These are phyloP conservation scores for Funneliformis mosseae DNA, from an alignment of 192 early-diverging fungal species.

Conservation along the genomic window DNA sequence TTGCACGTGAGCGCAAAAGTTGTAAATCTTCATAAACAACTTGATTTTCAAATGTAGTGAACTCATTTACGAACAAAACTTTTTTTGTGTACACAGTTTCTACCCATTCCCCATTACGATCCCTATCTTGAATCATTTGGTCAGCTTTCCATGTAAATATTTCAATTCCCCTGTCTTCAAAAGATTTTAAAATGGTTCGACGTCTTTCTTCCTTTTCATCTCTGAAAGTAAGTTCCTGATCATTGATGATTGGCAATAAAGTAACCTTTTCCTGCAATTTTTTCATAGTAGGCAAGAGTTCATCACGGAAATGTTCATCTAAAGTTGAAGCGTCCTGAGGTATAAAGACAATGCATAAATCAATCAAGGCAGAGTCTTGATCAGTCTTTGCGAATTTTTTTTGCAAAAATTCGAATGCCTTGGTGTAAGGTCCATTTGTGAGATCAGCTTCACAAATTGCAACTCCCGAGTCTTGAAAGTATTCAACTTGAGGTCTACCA, in stretches of 20 bases:
- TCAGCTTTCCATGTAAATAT: conserved; percentile 30
- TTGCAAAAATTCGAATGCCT: conserved; percentile 6
- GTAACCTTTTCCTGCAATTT: conserved; percentile 26
- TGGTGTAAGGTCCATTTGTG: background rate
- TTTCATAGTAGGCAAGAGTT: conserved; percentile 13
- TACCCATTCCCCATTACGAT: background rate
- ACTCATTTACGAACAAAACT: conserved; percentile 16
- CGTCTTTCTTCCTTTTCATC: conserved; percentile 22
- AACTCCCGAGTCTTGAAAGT: conserved; percentile 3
- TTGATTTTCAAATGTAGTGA: background rate
- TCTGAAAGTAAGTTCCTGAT: background rate
- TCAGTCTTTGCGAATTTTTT: conserved; percentile 10
- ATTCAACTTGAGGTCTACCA: background rate
- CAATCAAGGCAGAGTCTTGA: conserved; percentile 5
- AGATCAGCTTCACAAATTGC: conserved; percentile 26
- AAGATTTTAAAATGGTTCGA: background rate
- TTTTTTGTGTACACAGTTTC: conserved; percentile 30
- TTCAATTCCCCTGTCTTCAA: conserved; percentile 24
- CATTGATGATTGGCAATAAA: conserved; percentile 11
- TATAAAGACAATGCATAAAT: conserved; percentile 29
- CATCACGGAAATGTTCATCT: background rate
- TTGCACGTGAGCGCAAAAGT: conserved; percentile 17
- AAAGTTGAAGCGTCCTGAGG: background rate
- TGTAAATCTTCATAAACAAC: conserved; percentile 21
- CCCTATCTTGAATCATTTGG: background rate